A percentile compares a stretch with the other conserved stretches of the same genome.
These are phyloP conservation scores for Verbena officinalis DNA, from an alignment of 257 asterid genomes.

Conservation along the genomic window DNA sequence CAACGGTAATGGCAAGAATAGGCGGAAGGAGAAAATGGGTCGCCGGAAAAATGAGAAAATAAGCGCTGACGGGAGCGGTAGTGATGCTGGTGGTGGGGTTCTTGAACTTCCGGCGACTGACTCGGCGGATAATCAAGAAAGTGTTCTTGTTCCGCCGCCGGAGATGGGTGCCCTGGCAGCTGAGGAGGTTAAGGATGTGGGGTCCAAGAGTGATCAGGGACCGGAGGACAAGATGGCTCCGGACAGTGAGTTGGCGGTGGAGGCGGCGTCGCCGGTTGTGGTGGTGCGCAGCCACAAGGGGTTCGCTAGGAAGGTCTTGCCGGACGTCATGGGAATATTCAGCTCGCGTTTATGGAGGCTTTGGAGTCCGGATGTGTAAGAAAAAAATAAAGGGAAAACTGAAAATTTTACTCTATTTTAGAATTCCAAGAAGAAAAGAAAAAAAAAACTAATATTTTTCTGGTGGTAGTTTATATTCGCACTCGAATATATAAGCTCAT, in stretches of 20 bases:
- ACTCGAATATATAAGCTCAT: conserved; percentile 32
- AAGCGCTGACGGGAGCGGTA: neutral
- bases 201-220: neutral
- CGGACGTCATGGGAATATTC: conserved; percentile 86
- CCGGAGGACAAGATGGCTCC: conserved; percentile 10
- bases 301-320: conserved; percentile 75
- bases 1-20: conserved; percentile 21
- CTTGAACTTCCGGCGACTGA: conserved; percentile 7
- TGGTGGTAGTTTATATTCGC: conserved; percentile 37
- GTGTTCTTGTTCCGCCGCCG: neutral
- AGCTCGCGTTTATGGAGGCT: conserved; percentile 87
- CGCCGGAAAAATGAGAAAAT: conserved; percentile 40
- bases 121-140: conserved; percentile 25
- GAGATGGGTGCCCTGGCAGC: neutral
- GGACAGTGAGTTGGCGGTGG: conserved; percentile 1
- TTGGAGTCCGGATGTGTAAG: conserved; percentile 81
- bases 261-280: conserved; percentile 38
- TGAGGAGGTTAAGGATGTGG: conserved; percentile 17
- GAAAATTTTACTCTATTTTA: conserved; percentile 20
- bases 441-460: conserved; percentile 5
- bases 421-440: conserved; percentile 19
- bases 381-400: neutral
- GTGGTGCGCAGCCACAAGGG: conserved; percentile 56
- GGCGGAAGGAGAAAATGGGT: conserved; percentile 49
- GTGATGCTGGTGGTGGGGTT: neutral